Evolutionary conservation across 2,329 filamentous ascomycete species (phyloP).

Genomic region (Calonectria montana): DNA sequence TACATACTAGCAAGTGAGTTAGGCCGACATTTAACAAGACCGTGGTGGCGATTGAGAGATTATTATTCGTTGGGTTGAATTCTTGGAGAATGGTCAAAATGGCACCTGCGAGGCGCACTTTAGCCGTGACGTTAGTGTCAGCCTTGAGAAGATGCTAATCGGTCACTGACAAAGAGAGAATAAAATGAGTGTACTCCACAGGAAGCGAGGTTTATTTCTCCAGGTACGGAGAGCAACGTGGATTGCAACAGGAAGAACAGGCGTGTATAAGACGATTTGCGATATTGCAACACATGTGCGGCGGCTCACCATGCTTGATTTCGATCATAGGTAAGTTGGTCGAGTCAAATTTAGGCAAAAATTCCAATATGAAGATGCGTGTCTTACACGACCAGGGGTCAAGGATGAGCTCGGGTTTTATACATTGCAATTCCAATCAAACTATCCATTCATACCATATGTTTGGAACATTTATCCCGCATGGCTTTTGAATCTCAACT

Average conservation of each 20-base stretch:
- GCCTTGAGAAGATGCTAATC: accelerated
- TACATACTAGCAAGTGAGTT: not conserved
- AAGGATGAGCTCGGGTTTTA: not conserved
- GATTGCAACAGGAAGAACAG: not conserved
- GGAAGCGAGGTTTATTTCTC: not conserved
- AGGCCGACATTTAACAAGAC: not conserved
- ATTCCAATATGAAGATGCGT: not conserved
- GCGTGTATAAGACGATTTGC: not conserved
- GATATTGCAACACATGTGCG: not conserved
- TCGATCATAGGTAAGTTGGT: not conserved
- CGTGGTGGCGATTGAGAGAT: not conserved
- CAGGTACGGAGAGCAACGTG: not conserved
- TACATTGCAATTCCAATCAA: not conserved
- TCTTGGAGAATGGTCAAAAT: not conserved
- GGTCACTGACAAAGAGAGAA: not conserved
- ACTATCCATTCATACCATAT: not conserved
- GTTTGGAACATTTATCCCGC: not conserved
- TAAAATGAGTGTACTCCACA: not conserved
- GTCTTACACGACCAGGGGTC: not conserved
- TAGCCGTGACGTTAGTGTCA: not conserved
- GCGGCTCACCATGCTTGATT: not conserved
- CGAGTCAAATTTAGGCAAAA: not conserved
- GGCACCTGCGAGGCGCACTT: not conserved
- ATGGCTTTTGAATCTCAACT: not conserved
- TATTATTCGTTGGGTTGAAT: not conserved